Conservation (phyloP, 2,329 filamentous ascomycete genomes). For the Clarireedia homoeocarpa region DNA sequence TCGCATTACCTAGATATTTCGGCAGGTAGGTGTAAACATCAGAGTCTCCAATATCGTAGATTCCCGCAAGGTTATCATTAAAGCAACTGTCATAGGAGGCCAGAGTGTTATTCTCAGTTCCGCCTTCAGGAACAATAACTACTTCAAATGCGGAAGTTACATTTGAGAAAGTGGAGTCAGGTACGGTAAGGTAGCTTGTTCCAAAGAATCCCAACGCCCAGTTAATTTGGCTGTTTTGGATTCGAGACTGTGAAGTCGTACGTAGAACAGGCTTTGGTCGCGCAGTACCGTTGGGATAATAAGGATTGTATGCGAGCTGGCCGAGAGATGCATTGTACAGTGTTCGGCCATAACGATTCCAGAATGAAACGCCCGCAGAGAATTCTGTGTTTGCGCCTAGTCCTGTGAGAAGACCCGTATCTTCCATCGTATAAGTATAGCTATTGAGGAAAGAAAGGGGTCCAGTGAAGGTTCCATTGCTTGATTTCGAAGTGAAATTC, state of each 20-base stretch:
- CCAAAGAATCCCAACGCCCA: constrained; percentile 47
- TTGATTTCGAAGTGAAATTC: constrained; percentile 36
- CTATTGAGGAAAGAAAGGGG: constrained; percentile 45
- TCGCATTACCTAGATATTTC: constrained; percentile 38
- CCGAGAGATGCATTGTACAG: constrained; percentile 42
- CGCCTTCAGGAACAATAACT: constrained; percentile 43
- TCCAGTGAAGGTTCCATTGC: constrained; percentile 34
- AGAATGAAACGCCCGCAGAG: constrained; percentile 41
- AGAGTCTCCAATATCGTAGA: constrained; percentile 32
- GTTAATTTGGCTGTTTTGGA: constrained; percentile 45
- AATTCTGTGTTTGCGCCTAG: constrained; percentile 44
- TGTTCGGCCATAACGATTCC: constrained; percentile 45
- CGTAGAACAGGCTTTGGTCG: constrained; percentile 43
- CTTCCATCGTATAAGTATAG: constrained; percentile 40
- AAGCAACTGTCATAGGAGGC: constrained; percentile 44
- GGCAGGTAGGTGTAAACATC: constrained; percentile 38
- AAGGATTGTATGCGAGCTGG: constrained; percentile 40
- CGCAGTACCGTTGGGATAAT: constrained; percentile 37
- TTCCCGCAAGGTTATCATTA: constrained; percentile 28
- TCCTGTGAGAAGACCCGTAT: constrained; percentile 37
- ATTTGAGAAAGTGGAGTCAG: constrained; percentile 33
- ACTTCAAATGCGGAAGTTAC: constrained; percentile 38
- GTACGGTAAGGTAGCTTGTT: constrained; percentile 34
- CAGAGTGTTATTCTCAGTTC: constrained; percentile 44
- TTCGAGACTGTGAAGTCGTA: constrained; percentile 46